Evolutionary conservation across 164 flowering plant species (phyloP).

Genomic region (Chimonanthus salicifolius): DNA sequence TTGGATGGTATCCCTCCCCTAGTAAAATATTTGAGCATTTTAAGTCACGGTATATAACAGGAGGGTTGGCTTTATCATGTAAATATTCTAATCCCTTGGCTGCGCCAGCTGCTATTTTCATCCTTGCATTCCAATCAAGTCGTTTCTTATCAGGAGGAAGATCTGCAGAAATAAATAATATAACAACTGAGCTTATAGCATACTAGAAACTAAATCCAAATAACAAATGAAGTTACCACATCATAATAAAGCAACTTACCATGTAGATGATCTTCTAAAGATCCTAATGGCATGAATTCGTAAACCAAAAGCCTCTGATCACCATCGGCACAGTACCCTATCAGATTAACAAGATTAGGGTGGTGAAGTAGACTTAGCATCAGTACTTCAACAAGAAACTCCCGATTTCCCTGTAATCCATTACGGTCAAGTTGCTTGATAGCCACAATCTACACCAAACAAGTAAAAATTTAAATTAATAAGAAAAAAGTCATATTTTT

Average conservation of each 20-base stretch:
- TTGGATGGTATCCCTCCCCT: conserved; percentile 63
- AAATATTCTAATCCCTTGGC: conserved; percentile 77
- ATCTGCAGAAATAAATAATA: conserved; percentile 25
- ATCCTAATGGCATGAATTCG: conserved; percentile 85
- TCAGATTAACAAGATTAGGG: conserved; percentile 67
- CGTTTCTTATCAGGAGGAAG: conserved; percentile 39
- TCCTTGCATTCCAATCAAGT: conserved; percentile 77
- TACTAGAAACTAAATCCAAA: not conserved
- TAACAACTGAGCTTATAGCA: not conserved
- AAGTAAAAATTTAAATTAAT: not conserved
- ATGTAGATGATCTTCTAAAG: conserved; percentile 70
- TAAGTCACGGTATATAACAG: conserved; percentile 79
- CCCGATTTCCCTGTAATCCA: conserved; percentile 71
- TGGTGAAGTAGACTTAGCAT: conserved; percentile 66
- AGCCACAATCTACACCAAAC: conserved; percentile 60
- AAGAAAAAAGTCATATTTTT: no score
- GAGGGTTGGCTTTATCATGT: conserved; percentile 65
- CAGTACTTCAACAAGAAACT: conserved; percentile 66
- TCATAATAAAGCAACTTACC: conserved; percentile 30
- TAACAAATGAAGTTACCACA: not conserved
- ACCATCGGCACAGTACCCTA: conserved; percentile 79
- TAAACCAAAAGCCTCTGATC: conserved; percentile 75
- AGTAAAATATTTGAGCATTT: conserved; percentile 85
- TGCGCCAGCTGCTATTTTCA: conserved; percentile 83
- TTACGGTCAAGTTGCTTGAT: conserved; percentile 76